These are phyloP conservation scores for Yarrowia sp. DNA, from an alignment of 805 yeast genomes.

Conservation along the genomic window DNA sequence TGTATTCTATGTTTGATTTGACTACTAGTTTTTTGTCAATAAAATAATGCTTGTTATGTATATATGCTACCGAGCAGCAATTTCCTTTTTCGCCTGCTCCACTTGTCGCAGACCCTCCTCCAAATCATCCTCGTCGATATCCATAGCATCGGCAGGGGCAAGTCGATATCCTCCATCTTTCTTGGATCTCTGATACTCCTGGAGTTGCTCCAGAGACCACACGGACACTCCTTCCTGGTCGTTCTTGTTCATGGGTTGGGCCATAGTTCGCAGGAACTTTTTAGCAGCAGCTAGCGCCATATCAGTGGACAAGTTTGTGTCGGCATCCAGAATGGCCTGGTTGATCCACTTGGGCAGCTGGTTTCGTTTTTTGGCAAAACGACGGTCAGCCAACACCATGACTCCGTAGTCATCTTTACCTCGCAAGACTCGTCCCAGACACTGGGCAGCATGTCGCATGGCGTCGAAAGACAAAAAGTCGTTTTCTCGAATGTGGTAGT, in stretches of 20 bases:
- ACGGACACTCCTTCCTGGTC: slow-evolving; percentile 94
- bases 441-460: slow-evolving; percentile 99
- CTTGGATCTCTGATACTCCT: slow-evolving; percentile 28
- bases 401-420: slow-evolving; percentile 99
- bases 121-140: slow-evolving; percentile 1
- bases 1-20: background rate
- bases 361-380: slow-evolving; percentile 78
- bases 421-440: slow-evolving; percentile 92
- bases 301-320: slow-evolving; percentile 87
- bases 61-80: background rate
- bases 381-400: slow-evolving; percentile 94
- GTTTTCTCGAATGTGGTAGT: slow-evolving; percentile 86
- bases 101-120: slow-evolving; percentile 6
- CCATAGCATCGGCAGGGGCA: slow-evolving; percentile 19
- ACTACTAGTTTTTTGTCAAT: background rate
- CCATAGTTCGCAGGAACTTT: slow-evolving; percentile 85
- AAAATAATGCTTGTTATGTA: background rate
- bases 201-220: slow-evolving; percentile 62
- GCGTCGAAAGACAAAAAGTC: slow-evolving; percentile 97
- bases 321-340: slow-evolving; percentile 88
- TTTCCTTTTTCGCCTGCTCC: background rate
- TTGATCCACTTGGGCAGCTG: slow-evolving; percentile 98
- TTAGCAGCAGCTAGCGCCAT: slow-evolving; percentile 96
- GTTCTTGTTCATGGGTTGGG: slow-evolving; percentile 85
- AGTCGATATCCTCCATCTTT: slow-evolving; percentile 18